Evolutionary conservation across 345 rosid species (phyloP).

Genomic region (Populus euphratica): DNA sequence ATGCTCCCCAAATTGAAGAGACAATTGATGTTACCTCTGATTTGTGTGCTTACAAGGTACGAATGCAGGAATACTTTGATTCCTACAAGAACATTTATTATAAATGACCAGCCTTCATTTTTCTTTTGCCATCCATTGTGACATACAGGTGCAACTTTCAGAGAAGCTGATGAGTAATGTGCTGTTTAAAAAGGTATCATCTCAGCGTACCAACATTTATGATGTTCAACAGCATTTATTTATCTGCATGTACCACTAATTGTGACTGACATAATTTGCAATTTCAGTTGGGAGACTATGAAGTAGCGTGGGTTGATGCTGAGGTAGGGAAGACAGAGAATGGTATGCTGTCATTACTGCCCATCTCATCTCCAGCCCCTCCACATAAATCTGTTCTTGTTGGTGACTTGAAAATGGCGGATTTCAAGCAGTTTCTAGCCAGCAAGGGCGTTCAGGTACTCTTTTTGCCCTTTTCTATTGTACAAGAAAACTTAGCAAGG

Average conservation of each 20-base stretch:
- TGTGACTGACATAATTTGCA: constrained; percentile 11
- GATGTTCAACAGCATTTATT: not conserved
- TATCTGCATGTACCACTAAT: not conserved
- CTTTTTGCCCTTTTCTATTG: not conserved
- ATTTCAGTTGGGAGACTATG: constrained; percentile 80
- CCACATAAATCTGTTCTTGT: constrained; percentile 87
- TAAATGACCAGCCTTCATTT: constrained; percentile 11
- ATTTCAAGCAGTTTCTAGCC: constrained; percentile 86
- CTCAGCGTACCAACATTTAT: not conserved
- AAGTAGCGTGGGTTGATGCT: constrained; percentile 91
- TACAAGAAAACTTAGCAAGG: not conserved
- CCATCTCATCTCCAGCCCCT: constrained; percentile 52
- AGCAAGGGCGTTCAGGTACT: constrained; percentile 86
- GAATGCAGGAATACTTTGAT: constrained; percentile 2
- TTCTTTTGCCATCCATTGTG: constrained; percentile 14
- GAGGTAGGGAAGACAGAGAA: constrained; percentile 83
- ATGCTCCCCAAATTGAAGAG: constrained; percentile 87
- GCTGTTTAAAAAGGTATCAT: constrained; percentile 78
- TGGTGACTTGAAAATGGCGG: constrained; percentile 89
- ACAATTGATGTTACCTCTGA: constrained; percentile 92
- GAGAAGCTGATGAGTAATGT: constrained; percentile 96
- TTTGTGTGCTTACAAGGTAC: constrained; percentile 90
- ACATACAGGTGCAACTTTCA: constrained; percentile 79
- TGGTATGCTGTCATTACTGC: constrained; percentile 59
- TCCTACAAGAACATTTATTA: not conserved